A percentile compares a stretch with the other conserved stretches of the same genome.
Evolutionary conservation across 1,284 basidiomycete species (phyloP).

Genomic region (Moniliella sp.): DNA sequence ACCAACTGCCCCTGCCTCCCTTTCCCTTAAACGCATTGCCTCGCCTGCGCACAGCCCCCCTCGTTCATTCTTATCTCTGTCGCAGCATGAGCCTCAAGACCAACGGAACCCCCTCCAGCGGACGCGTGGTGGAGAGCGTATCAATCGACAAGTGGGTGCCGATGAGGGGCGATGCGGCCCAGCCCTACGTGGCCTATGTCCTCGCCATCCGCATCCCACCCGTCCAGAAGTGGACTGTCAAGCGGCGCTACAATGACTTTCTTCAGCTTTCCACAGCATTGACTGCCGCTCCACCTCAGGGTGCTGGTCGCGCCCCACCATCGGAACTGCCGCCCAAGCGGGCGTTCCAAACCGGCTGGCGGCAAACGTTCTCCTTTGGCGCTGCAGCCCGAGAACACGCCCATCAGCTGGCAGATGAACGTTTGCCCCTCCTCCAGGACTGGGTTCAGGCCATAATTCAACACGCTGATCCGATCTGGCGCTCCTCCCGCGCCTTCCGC

Average conservation of each 20-base stretch:
- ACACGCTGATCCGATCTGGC: constrained; percentile 59
- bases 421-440: constrained; percentile 46
- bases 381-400: neutral
- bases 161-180: constrained; percentile 5
- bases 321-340: constrained; percentile 59
- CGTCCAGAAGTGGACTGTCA: constrained; percentile 73
- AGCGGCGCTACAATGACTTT: constrained; percentile 81
- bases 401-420: neutral
- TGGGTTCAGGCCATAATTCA: constrained; percentile 67
- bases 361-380: constrained; percentile 13
- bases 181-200: constrained; percentile 53
- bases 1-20: too few species aligned
- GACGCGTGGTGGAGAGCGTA: too few species aligned
- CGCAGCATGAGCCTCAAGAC: too few species aligned
- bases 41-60: too few species aligned
- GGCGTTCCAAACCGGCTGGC: too few species aligned
- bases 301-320: constrained; percentile 42
- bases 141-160: too few species aligned
- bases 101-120: too few species aligned
- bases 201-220: constrained; percentile 49
- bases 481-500: constrained; percentile 54
- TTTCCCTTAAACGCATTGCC: too few species aligned
- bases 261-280: constrained; percentile 62
- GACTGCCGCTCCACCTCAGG: constrained; percentile 41
- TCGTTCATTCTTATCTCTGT: too few species aligned